phyloP scores from a whole-genome alignment of 1,284 basidiomycete genomes.

The Cronartium ribicola region DNA sequence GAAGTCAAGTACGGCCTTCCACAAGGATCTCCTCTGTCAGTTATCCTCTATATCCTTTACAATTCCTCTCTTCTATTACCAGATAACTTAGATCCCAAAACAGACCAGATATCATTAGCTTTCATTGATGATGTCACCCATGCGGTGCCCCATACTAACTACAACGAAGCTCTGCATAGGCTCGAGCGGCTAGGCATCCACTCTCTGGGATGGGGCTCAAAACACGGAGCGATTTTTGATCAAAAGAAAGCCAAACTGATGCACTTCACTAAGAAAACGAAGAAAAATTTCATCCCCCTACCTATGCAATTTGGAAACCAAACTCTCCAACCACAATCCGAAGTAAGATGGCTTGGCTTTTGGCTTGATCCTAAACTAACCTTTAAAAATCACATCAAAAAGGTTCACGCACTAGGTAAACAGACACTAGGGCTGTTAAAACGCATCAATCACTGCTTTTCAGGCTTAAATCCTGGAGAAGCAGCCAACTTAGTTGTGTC shows the following conservation, averaged over 20 bases:
- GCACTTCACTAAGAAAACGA: too few relatives aligned
- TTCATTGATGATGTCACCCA: too few relatives aligned
- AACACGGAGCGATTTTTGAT: slow-evolving; percentile 26
- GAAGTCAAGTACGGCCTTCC: slow-evolving; percentile 11
- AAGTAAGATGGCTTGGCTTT: not conserved
- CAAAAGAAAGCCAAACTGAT: slow-evolving; percentile 6
- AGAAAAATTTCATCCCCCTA: too few relatives aligned
- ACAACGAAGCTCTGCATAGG: too few relatives aligned
- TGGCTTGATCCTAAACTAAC: not conserved
- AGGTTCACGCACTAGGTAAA: not conserved
- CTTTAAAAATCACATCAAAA: not conserved
- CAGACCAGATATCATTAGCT: too few relatives aligned
- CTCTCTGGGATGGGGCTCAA: slow-evolving; percentile 8
- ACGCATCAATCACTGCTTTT: not conserved
- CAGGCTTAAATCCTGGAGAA: slow-evolving; percentile 3
- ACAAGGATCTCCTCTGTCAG: slow-evolving; percentile 21
- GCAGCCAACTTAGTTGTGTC: not conserved
- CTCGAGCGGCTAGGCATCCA: too few relatives aligned
- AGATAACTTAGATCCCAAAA: not conserved
- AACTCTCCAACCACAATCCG: not conserved
- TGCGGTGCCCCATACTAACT: too few relatives aligned
- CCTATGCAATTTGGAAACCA: not conserved
- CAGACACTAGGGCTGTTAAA: slow-evolving; percentile 1
- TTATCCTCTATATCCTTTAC: too few relatives aligned
- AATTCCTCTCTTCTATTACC: slow-evolving; percentile 7